phyloP scores from a whole-genome alignment of 2,329 filamentous ascomycete species.

The Penicillium sp. region DNA sequence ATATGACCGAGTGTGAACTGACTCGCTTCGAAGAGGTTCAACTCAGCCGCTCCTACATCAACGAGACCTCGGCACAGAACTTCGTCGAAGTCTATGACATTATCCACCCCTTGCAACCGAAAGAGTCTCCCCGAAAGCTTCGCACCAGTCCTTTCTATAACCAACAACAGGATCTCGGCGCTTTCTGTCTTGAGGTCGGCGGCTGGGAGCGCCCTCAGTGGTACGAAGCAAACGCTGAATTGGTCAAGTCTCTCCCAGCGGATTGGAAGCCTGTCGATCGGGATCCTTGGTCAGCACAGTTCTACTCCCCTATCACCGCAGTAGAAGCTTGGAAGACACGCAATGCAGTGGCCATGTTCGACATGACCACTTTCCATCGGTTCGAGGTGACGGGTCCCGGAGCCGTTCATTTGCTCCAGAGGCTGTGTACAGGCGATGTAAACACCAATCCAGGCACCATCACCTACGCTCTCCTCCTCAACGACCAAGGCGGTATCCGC shows the following conservation, averaged over 20 bases:
- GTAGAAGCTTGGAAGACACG: conserved; percentile 62
- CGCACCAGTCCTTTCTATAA: conserved; percentile 56
- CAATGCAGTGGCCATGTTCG: conserved; percentile 58
- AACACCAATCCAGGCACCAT: conserved; percentile 47
- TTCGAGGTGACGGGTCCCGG: conserved; percentile 57
- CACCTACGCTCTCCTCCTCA: conserved; percentile 54
- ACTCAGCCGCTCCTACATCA: conserved; percentile 51
- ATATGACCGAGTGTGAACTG: conserved; percentile 56
- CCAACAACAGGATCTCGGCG: conserved; percentile 49
- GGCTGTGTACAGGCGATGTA: conserved; percentile 40
- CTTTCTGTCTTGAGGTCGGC: conserved; percentile 54
- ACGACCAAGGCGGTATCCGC: conserved; percentile 50
- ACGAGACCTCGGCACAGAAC: conserved; percentile 56
- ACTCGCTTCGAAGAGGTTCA: conserved; percentile 59
- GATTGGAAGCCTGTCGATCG: conserved; percentile 53
- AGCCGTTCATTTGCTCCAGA: conserved; percentile 51
- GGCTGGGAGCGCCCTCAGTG: conserved; percentile 61
- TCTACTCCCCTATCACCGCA: conserved; percentile 55
- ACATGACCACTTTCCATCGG: conserved; percentile 57
- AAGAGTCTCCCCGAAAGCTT: conserved; percentile 54
- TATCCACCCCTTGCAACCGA: conserved; percentile 56
- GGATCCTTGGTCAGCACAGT: conserved; percentile 55
- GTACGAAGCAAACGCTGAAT: conserved; percentile 53
- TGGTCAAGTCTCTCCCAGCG: conserved; percentile 49
- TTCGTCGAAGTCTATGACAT: conserved; percentile 64